Percentiles rank a stretch among this genome's conserved stretches.
phyloP scores from a whole-genome alignment of 1,284 basidiomycete species.

The Hemileia vastatrix region DNA sequence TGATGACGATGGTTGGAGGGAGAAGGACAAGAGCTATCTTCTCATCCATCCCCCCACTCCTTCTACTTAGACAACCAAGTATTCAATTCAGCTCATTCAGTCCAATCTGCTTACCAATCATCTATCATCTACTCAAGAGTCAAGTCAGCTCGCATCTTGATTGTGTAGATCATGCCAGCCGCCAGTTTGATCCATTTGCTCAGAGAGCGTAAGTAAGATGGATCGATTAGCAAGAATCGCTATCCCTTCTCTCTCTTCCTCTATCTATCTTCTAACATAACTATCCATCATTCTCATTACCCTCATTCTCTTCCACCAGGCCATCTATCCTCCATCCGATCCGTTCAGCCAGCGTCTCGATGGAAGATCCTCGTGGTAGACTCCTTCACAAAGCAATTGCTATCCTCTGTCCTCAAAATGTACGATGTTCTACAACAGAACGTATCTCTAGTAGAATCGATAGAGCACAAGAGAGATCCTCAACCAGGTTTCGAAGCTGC shows the following conservation, averaged over 20 bases:
- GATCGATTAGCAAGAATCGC: too few species aligned
- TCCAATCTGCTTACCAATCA: too few species aligned
- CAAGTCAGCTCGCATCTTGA: too few species aligned
- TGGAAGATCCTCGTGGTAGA: constrained; percentile 99
- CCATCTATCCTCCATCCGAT: constrained; percentile 37
- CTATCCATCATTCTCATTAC: background rate
- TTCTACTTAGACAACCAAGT: too few species aligned
- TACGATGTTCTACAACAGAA: constrained; percentile 86
- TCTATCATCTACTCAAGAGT: too few species aligned
- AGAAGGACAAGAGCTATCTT: background rate
- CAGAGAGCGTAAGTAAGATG: too few species aligned
- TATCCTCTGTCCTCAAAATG: constrained; percentile 78
- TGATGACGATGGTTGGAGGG: constrained; percentile 1
- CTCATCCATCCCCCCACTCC: background rate
- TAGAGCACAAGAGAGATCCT: constrained; percentile 54
- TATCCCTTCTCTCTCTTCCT: background rate
- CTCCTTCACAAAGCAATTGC: constrained; percentile 72
- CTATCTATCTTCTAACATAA: background rate
- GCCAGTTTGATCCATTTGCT: too few species aligned
- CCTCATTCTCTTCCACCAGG: constrained; percentile 18
- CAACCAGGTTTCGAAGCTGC: constrained; percentile 75
- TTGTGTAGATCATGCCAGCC: too few species aligned
- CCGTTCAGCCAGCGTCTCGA: too few species aligned
- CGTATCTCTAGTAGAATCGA: constrained; percentile 57
- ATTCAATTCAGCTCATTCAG: too few species aligned